Percentiles rank a stretch among this genome's conserved stretches.
phyloP scores from a whole-genome alignment of 164 flowering plant species.

The Tinospora cordifolia region DNA sequence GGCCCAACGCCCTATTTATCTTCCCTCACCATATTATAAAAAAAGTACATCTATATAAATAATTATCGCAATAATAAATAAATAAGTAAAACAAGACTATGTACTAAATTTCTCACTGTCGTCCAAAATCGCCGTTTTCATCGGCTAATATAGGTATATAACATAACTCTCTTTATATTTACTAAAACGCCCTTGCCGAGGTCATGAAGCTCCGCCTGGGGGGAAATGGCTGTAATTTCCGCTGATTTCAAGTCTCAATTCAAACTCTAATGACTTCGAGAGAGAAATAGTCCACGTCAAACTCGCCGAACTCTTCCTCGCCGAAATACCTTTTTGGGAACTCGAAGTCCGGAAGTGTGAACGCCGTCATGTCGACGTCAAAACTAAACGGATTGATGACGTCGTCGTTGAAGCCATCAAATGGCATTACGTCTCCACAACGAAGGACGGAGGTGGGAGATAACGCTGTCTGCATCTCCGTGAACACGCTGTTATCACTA shows the following conservation, averaged over 20 bases:
- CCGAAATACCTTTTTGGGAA: slow-evolving; percentile 15
- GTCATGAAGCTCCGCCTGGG: not conserved
- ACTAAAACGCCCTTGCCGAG: not conserved
- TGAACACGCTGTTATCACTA: not conserved
- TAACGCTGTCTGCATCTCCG: slow-evolving; percentile 7
- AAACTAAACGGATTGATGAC: slow-evolving; percentile 32
- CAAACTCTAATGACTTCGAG: slow-evolving; percentile 5
- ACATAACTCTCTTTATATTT: no score
- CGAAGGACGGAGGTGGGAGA: slow-evolving; percentile 64
- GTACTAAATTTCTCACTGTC: not conserved
- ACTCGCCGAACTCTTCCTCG: slow-evolving; percentile 33
- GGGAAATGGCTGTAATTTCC: not conserved
- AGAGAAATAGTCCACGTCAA: slow-evolving; percentile 34
- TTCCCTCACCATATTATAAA: not conserved
- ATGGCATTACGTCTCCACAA: slow-evolving; percentile 25
- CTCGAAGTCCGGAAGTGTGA: slow-evolving; percentile 21
- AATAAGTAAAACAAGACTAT: not conserved
- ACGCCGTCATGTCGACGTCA: slow-evolving; percentile 19
- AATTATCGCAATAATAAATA: not conserved
- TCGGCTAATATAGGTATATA: not conserved
- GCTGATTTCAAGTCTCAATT: not conserved
- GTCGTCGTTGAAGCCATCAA: slow-evolving; percentile 20
- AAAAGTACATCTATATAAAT: not conserved
- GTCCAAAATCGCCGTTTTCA: not conserved
- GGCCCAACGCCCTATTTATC: not conserved